phyloP scores from a whole-genome alignment of 345 rosid genomes.

The Luvunga scandens region DNA sequence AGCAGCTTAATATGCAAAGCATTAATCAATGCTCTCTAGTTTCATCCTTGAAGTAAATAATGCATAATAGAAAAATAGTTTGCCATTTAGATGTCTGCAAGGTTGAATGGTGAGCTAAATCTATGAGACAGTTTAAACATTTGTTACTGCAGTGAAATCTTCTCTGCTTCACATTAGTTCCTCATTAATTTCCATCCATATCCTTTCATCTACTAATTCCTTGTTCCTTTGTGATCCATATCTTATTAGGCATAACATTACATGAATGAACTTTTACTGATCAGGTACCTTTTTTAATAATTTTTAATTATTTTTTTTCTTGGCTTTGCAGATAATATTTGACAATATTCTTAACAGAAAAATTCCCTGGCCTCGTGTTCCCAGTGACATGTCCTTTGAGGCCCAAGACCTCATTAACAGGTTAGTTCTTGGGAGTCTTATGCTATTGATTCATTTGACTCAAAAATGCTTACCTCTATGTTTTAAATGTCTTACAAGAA shows the following conservation, averaged over 20 bases:
- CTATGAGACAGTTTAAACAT: background rate
- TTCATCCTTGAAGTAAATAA: background rate
- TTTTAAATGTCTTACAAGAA: background rate
- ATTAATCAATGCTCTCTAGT: background rate
- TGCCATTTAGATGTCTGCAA: background rate
- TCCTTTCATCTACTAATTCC: background rate
- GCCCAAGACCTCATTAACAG: slow-evolving; percentile 83
- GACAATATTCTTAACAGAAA: slow-evolving; percentile 77
- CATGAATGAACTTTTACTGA: background rate
- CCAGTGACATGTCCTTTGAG: slow-evolving; percentile 64
- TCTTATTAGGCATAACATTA: background rate
- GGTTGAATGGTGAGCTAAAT: background rate
- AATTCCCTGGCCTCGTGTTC: slow-evolving; percentile 76
- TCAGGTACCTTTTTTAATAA: slow-evolving; percentile 1
- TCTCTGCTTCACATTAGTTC: background rate
- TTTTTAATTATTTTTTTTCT: slow-evolving; percentile 17
- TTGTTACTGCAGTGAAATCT: background rate
- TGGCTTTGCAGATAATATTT: slow-evolving; percentile 58
- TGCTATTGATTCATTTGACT: slow-evolving; percentile 6
- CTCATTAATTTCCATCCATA: background rate
- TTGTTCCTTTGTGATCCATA: background rate
- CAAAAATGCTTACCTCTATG: background rate
- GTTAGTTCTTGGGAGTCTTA: slow-evolving; percentile 29
- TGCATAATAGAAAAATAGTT: background rate
- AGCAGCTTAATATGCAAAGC: slow-evolving; percentile 7